Percentiles rank a stretch among this genome's conserved stretches.
Evolutionary conservation across 495 filamentous ascomycete genomes (phyloP).

Genomic region (Aspergillus ostianus): DNA sequence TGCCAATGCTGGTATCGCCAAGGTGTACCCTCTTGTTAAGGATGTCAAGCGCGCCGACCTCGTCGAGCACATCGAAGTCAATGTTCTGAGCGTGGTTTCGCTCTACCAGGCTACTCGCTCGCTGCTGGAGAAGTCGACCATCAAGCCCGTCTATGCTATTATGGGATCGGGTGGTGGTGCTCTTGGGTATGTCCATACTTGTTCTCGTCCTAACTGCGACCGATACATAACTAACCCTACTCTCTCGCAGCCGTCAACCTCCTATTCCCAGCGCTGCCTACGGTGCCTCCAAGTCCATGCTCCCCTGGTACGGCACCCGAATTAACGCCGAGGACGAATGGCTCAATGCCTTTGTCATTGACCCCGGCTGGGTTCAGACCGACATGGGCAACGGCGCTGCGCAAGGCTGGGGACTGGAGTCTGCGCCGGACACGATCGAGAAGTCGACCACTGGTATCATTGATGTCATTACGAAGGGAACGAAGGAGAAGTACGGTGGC

Average conservation of each 20-base stretch:
- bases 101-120: conserved; percentile 41
- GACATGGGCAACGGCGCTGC: conserved; percentile 46
- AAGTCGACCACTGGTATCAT: conserved; percentile 37
- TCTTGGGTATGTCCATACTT: background rate
- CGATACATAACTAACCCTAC: too few species aligned
- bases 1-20: conserved; percentile 48
- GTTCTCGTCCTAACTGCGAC: too few species aligned
- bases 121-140: conserved; percentile 30
- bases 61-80: conserved; percentile 37
- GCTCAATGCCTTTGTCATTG: conserved; percentile 32
- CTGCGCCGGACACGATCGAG: conserved; percentile 30
- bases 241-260: too few species aligned
- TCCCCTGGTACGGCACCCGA: conserved; percentile 36
- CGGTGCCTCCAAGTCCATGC: conserved; percentile 33
- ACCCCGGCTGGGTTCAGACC: conserved; percentile 40
- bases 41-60: conserved; percentile 29
- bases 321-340: conserved; percentile 42
- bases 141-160: conserved; percentile 31
- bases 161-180: conserved; percentile 32
- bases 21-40: conserved; percentile 20
- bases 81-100: conserved; percentile 28
- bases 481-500: conserved; percentile 39
- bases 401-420: conserved; percentile 31
- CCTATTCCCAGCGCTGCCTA: conserved; percentile 36
- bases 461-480: conserved; percentile 31